These are phyloP conservation scores for Coelastrella sp. DNA, from an alignment of 139 green algal genomes.

Conservation along the genomic window DNA sequence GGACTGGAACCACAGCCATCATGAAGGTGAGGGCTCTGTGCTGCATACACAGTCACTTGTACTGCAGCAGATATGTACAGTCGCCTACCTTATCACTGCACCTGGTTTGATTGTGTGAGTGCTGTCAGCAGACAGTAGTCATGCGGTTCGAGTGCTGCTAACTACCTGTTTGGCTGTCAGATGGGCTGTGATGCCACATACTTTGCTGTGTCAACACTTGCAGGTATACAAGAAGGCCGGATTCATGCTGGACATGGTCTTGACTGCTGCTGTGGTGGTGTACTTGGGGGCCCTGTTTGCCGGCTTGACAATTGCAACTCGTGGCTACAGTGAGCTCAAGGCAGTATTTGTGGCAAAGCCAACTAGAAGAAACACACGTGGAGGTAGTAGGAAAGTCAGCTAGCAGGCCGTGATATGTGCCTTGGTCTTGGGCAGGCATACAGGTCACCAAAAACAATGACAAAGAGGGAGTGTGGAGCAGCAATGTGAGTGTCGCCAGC, in stretches of 20 bases:
- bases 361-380: background rate
- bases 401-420: too few species aligned
- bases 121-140: background rate
- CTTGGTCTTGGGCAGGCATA: too few species aligned
- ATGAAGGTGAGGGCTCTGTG: conserved; percentile 11
- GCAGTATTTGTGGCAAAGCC: background rate
- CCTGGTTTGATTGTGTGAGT: background rate
- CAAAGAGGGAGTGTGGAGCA: too few species aligned
- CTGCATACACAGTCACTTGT: background rate
- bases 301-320: background rate
- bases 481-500: too few species aligned
- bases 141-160: too few species aligned
- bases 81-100: background rate
- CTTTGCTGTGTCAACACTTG: too few species aligned
- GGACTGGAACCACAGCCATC: background rate
- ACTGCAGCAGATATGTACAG: background rate
- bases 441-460: background rate
- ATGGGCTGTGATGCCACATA: too few species aligned
- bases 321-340: background rate
- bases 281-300: conserved; percentile 4
- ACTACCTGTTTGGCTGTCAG: too few species aligned
- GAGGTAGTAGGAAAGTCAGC: conserved; percentile 14
- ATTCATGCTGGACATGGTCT: conserved; percentile 33
- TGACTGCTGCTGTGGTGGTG: background rate
- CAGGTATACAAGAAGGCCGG: conserved; percentile 16